Conservation (phyloP, 2,329 filamentous ascomycete genomes). For the Scleromitrula shiraiana region DNA sequence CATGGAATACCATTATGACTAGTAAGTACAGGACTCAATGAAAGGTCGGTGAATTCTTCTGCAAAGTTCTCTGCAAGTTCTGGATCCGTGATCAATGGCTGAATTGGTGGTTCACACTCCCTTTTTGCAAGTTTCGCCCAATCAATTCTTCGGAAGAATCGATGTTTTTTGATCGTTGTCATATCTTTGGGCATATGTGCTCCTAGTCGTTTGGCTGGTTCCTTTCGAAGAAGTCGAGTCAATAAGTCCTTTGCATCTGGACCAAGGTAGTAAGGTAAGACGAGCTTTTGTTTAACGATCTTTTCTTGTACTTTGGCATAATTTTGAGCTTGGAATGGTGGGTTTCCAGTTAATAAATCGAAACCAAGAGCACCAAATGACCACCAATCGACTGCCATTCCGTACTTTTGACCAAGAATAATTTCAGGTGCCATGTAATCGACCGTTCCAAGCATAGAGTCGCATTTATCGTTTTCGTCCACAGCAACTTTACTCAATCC, state of each 20-base stretch:
- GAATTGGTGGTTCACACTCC: slow-evolving; percentile 81
- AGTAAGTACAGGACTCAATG: slow-evolving; percentile 64
- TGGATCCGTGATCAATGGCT: slow-evolving; percentile 89
- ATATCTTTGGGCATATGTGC: slow-evolving; percentile 85
- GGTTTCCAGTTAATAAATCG: slow-evolving; percentile 85
- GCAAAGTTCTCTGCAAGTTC: slow-evolving; percentile 96
- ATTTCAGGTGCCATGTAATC: slow-evolving; percentile 98
- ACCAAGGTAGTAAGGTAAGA: slow-evolving; percentile 82
- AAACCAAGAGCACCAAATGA: slow-evolving; percentile 88
- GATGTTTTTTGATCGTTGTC: slow-evolving; percentile 75
- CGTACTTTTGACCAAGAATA: slow-evolving; percentile 78
- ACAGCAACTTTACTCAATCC: slow-evolving; percentile 91
- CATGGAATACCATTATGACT: slow-evolving; percentile 22
- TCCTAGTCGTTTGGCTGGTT: slow-evolving; percentile 83
- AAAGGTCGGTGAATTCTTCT: slow-evolving; percentile 79
- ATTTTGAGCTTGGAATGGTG: slow-evolving; percentile 86
- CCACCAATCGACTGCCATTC: slow-evolving; percentile 98
- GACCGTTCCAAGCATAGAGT: slow-evolving; percentile 86
- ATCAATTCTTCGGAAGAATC: slow-evolving; percentile 95
- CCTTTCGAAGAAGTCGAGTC: slow-evolving; percentile 81
- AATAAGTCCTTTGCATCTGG: slow-evolving; percentile 91
- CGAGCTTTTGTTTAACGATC: slow-evolving; percentile 86
- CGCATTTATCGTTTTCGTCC: slow-evolving; percentile 62
- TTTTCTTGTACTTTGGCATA: slow-evolving; percentile 93
- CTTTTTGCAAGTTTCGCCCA: slow-evolving; percentile 80